Conservation (phyloP, 306 rosid genomes). For the Styphnolobium japonicum region DNA sequence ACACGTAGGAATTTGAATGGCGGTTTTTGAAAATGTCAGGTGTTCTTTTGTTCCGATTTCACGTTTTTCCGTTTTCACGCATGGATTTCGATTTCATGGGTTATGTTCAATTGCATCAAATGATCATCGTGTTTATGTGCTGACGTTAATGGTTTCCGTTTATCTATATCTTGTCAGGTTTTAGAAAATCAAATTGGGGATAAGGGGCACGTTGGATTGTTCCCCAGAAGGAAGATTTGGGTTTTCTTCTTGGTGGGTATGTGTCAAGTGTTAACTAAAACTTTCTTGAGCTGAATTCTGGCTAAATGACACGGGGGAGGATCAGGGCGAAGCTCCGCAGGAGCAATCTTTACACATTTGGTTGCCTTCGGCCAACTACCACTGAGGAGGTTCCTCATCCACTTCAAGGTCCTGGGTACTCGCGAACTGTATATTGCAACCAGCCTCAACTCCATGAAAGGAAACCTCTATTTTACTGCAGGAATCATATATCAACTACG, state of each 20-base stretch:
- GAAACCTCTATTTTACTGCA: constrained; percentile 56
- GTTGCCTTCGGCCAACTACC: constrained; percentile 47
- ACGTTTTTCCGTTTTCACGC: neutral
- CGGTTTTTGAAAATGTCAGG: too few species aligned
- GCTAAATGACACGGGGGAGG: constrained; percentile 63
- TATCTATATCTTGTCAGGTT: constrained; percentile 37
- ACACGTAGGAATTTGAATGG: neutral
- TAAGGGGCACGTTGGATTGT: constrained; percentile 22
- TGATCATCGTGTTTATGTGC: constrained; percentile 24
- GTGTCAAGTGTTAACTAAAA: constrained; percentile 28
- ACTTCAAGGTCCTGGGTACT: constrained; percentile 66
- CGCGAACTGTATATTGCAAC: constrained; percentile 77
- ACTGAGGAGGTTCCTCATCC: constrained; percentile 45
- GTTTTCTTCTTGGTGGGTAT: constrained; percentile 29
- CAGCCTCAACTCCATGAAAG: constrained; percentile 62
- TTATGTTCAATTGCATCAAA: neutral
- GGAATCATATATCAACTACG: constrained; percentile 81
- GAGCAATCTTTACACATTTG: constrained; percentile 80
- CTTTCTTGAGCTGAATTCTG: constrained; percentile 46
- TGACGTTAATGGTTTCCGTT: constrained; percentile 22
- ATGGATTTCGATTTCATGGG: constrained; percentile 1
- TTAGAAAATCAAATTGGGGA: constrained; percentile 36
- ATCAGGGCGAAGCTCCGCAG: constrained; percentile 70
- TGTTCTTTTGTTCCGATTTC: neutral
- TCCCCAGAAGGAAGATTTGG: constrained; percentile 23